phyloP scores from a whole-genome alignment of 495 filamentous ascomycete genomes.

The Podospora comata region DNA sequence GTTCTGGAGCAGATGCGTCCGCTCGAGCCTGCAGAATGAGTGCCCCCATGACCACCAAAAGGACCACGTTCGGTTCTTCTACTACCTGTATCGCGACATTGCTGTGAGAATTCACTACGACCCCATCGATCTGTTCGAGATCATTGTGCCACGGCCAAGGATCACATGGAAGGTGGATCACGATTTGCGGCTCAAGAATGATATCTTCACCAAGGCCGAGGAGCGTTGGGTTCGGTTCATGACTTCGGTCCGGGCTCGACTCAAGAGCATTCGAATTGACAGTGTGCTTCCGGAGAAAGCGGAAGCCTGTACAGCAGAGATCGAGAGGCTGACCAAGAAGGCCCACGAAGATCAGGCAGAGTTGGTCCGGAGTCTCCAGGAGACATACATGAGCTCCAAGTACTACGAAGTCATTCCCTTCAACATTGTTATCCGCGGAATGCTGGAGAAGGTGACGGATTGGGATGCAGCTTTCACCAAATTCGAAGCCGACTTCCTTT shows the following conservation, averaged over 20 bases:
- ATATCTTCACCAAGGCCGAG: constrained; percentile 75
- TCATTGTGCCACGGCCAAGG: constrained; percentile 82
- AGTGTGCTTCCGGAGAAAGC: constrained; percentile 82
- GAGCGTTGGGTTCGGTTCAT: constrained; percentile 83
- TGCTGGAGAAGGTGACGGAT: constrained; percentile 87
- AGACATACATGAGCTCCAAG: constrained; percentile 85
- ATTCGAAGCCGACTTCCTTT: constrained; percentile 93
- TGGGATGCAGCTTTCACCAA: constrained; percentile 89
- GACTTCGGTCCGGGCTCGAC: constrained; percentile 71
- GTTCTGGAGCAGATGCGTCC: constrained; percentile 87
- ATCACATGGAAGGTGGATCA: constrained; percentile 97
- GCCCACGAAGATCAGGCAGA: constrained; percentile 75
- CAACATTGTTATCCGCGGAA: constrained; percentile 78
- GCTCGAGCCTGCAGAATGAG: constrained; percentile 66
- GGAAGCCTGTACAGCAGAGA: constrained; percentile 74
- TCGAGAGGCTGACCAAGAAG: constrained; percentile 69
- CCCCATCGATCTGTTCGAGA: constrained; percentile 86
- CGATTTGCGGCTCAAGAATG: constrained; percentile 86
- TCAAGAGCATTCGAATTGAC: constrained; percentile 85
- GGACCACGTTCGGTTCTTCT: constrained; percentile 89
- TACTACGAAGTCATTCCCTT: constrained; percentile 96
- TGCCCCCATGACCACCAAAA: constrained; percentile 92
- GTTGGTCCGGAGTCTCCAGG: constrained; percentile 73
- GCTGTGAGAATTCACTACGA: constrained; percentile 84
- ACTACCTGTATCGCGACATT: constrained; percentile 72